These are phyloP conservation scores for Dissophora ornata DNA, from an alignment of 192 early-diverging fungal genomes.

Conservation along the genomic window DNA sequence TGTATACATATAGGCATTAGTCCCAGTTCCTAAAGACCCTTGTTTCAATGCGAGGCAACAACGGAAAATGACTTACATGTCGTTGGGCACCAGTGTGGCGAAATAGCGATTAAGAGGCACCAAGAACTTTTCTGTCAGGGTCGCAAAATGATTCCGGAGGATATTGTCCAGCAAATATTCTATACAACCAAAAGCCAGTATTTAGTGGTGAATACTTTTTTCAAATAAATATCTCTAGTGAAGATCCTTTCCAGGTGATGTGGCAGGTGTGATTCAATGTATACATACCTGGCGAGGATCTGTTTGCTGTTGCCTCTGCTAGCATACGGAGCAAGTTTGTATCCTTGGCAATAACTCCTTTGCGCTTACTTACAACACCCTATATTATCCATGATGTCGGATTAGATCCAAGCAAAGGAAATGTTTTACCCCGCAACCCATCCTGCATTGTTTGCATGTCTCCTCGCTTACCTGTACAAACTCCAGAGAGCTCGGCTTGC, in stretches of 20 bases:
- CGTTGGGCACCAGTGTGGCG: conserved; percentile 80
- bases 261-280: too few species aligned
- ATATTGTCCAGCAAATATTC: conserved; percentile 90
- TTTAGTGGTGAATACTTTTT: background rate
- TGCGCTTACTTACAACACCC: conserved; percentile 76
- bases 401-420: too few species aligned
- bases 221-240: background rate
- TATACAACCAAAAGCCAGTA: too few species aligned
- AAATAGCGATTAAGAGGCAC: conserved; percentile 97
- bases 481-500: conserved; percentile 55
- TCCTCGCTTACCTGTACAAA: conserved; percentile 56
- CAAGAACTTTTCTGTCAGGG: conserved; percentile 92
- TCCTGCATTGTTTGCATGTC: too few species aligned
- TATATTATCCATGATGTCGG: too few species aligned
- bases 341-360: conserved; percentile 86
- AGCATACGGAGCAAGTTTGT: conserved; percentile 81
- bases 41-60: too few species aligned
- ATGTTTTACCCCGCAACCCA: too few species aligned
- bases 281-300: conserved; percentile 72
- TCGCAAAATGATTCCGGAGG: conserved; percentile 91
- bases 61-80: conserved; percentile 59
- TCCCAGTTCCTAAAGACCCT: too few species aligned
- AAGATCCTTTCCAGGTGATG: too few species aligned
- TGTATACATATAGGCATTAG: too few species aligned
- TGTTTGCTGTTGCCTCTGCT: conserved; percentile 75